phyloP scores from a whole-genome alignment of 2,329 filamentous ascomycete genomes.

The Claviceps pusilla region DNA sequence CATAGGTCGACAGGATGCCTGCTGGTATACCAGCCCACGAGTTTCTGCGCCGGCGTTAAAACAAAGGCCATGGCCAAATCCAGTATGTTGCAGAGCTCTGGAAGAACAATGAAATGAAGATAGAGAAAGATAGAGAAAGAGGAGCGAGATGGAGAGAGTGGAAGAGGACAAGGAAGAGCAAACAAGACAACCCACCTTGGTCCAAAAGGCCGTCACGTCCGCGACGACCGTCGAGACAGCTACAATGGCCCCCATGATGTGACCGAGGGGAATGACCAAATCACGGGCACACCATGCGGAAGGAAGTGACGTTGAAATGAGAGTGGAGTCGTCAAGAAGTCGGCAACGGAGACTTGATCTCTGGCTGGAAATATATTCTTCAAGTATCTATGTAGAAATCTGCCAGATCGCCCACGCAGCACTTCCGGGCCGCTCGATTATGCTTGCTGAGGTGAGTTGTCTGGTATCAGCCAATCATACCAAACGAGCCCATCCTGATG shows the following conservation, averaged over 20 bases:
- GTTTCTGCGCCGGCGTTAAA: slow-evolving; percentile 37
- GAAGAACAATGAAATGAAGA: not conserved
- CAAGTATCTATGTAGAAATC: not conserved
- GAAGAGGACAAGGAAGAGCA: not conserved
- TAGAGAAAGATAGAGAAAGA: slow-evolving; percentile 1
- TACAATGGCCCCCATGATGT: slow-evolving; percentile 27
- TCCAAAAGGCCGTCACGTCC: slow-evolving; percentile 50
- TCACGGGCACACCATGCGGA: slow-evolving; percentile 11
- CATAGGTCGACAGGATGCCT: slow-evolving; percentile 51
- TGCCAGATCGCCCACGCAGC: not conserved
- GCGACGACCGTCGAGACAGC: slow-evolving; percentile 43
- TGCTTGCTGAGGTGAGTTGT: not conserved
- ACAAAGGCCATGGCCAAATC: slow-evolving; percentile 3
- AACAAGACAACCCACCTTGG: slow-evolving; percentile 28
- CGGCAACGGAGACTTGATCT: not conserved
- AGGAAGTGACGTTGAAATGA: not conserved
- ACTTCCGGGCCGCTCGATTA: not conserved
- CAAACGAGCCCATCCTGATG: not conserved
- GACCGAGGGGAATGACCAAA: slow-evolving; percentile 16
- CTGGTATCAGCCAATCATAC: not conserved
- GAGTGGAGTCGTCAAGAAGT: not conserved
- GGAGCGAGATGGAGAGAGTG: not conserved
- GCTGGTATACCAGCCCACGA: slow-evolving; percentile 50
- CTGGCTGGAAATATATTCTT: not conserved
- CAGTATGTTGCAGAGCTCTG: slow-evolving; percentile 8